Conservation (phyloP, 2,329 filamentous ascomycete genomes). For the Fusarium agapanthi region DNA sequence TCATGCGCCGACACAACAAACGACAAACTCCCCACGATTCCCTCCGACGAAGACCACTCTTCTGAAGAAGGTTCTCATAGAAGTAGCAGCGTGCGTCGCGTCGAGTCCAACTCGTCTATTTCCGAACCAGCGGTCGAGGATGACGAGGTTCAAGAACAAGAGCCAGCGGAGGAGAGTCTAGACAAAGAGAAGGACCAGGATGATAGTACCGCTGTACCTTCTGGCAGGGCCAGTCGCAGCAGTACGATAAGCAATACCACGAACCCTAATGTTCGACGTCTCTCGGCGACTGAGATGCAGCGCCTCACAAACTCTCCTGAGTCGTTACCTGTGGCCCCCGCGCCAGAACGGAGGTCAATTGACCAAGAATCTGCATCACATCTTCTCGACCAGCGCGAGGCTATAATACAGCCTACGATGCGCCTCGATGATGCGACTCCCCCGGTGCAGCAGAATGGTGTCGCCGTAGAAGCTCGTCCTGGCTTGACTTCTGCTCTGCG, state of each 20-base stretch:
- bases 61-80: constrained; percentile 43
- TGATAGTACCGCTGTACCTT: constrained; percentile 11
- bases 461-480: constrained; percentile 37
- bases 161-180: neutral
- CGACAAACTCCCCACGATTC: constrained; percentile 32
- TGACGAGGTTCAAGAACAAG: constrained; percentile 5
- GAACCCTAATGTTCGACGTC: constrained; percentile 57
- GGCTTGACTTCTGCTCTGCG: constrained; percentile 14
- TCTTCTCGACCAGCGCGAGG: constrained; percentile 43
- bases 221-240: constrained; percentile 42
- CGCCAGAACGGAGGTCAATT: constrained; percentile 50
- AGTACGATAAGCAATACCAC: constrained; percentile 44
- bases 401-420: constrained; percentile 43
- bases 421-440: constrained; percentile 37
- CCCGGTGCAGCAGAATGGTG: constrained; percentile 37
- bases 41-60: constrained; percentile 45
- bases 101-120: constrained; percentile 42
- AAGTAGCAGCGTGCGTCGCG: constrained; percentile 34
- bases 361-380: constrained; percentile 49
- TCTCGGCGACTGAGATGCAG: constrained; percentile 68
- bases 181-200: constrained; percentile 10
- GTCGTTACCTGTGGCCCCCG: constrained; percentile 63
- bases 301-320: constrained; percentile 65
- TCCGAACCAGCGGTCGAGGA: constrained; percentile 43
- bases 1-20: constrained; percentile 19